Conservation (phyloP, 2,329 filamentous ascomycete genomes). For the Tolypocladium paradoxum region DNA sequence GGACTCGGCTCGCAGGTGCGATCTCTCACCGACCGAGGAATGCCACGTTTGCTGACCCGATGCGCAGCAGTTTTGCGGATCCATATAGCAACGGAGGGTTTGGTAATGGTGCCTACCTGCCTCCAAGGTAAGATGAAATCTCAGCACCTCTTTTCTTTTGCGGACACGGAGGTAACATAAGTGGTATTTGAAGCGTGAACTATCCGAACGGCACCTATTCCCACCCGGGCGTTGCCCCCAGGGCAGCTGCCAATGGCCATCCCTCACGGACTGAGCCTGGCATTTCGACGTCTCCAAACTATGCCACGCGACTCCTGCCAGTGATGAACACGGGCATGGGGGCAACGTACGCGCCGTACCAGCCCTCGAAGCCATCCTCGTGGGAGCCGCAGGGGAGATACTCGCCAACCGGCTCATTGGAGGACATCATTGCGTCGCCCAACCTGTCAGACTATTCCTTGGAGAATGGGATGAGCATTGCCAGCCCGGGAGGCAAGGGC, state of each 20-base stretch:
- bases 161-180: conserved; percentile 19
- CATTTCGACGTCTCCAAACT: conserved; percentile 27
- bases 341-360: conserved; percentile 25
- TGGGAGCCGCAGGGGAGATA: conserved; percentile 36
- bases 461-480: conserved; percentile 35
- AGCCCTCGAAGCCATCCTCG: conserved; percentile 17
- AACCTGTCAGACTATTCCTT: conserved; percentile 50
- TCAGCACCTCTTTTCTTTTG: background rate
- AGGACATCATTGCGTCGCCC: conserved; percentile 47
- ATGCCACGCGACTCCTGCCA: conserved; percentile 31
- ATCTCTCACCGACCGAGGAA: background rate
- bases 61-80: conserved; percentile 19
- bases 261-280: conserved; percentile 27
- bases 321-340: conserved; percentile 23
- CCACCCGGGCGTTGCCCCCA: conserved; percentile 7
- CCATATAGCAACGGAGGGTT: conserved; percentile 20
- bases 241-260: conserved; percentile 19
- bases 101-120: conserved; percentile 25
- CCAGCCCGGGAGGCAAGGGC: conserved; percentile 28
- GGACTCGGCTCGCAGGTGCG: conserved; percentile 43
- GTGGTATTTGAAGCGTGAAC: conserved; percentile 27
- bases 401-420: conserved; percentile 47
- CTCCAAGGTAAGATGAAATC: conserved; percentile 25
- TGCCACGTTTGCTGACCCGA: conserved; percentile 5
- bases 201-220: conserved; percentile 26